phyloP scores from a whole-genome alignment of 2,329 filamentous ascomycete genomes.

The Shiraia sp. region DNA sequence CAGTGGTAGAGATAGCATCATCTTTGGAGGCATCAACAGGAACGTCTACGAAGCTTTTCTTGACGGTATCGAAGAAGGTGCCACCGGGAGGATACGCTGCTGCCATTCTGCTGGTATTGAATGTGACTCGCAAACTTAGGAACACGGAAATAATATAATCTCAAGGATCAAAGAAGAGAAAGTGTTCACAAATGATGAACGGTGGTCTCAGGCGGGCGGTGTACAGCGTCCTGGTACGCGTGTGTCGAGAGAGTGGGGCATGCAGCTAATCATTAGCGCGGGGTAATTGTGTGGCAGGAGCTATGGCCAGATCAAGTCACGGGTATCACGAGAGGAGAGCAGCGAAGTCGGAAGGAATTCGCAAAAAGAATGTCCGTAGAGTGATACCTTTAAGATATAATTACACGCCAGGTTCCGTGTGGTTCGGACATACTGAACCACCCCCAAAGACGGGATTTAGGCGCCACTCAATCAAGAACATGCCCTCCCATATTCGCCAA shows the following conservation, averaged over 20 bases:
- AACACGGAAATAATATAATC: too few relatives aligned
- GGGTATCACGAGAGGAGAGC: too few relatives aligned
- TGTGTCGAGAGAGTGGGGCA: too few relatives aligned
- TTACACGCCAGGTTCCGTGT: too few relatives aligned
- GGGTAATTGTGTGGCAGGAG: not conserved
- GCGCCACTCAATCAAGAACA: constrained; percentile 13
- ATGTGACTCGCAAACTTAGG: too few relatives aligned
- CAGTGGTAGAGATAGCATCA: constrained; percentile 77
- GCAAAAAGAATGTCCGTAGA: not conserved
- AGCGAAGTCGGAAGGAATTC: not conserved
- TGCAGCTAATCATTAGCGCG: not conserved
- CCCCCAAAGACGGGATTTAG: constrained; percentile 1
- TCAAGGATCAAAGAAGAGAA: too few relatives aligned
- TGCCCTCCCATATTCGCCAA: constrained; percentile 29
- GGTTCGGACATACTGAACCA: not conserved
- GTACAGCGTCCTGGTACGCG: too few relatives aligned
- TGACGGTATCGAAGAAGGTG: constrained; percentile 85
- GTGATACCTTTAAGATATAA: too few relatives aligned
- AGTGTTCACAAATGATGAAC: too few relatives aligned
- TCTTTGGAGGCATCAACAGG: constrained; percentile 72
- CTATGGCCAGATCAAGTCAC: too few relatives aligned
- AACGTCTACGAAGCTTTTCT: constrained; percentile 82
- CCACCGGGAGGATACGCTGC: constrained; percentile 58
- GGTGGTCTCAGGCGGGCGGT: too few relatives aligned
- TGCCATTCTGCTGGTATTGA: constrained; percentile 27